phyloP scores from a whole-genome alignment of 163 green algal genomes.

The Chlorella variabilis region DNA sequence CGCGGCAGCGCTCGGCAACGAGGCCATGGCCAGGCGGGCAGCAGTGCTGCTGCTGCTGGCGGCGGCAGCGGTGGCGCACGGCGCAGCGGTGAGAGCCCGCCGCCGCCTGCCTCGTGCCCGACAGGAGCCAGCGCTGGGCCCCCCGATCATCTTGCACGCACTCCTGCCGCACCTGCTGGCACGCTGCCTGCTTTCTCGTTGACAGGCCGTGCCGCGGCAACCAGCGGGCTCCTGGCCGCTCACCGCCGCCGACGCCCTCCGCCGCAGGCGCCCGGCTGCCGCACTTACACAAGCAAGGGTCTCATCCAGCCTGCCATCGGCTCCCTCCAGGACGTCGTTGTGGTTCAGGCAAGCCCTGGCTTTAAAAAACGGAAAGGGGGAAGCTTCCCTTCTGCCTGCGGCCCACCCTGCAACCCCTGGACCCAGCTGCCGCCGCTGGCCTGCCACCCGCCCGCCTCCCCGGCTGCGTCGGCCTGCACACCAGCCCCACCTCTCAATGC shows the following conservation, averaged over 20 bases:
- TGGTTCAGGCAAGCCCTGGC: slow-evolving; percentile 19
- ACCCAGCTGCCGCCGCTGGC: background rate
- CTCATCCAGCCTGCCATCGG: slow-evolving; percentile 23
- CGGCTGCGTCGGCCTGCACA: no score
- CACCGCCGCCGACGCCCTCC: background rate
- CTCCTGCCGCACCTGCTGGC: no score
- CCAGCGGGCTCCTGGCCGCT: no score
- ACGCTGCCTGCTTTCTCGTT: no score
- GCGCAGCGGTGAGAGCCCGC: background rate
- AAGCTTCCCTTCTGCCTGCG: background rate
- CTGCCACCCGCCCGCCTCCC: background rate
- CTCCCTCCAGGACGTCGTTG: slow-evolving; percentile 9
- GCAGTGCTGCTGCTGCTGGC: background rate
- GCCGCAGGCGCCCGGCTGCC: slow-evolving; percentile 13
- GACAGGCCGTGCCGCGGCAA: no score
- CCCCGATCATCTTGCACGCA: no score
- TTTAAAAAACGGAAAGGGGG: background rate
- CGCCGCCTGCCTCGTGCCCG: background rate
- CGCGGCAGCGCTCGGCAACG: no score
- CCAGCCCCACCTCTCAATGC: no score
- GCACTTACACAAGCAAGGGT: slow-evolving; percentile 22
- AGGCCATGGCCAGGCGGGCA: background rate
- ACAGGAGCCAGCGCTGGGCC: background rate
- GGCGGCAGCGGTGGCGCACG: background rate
- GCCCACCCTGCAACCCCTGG: background rate